Evolutionary conservation across 2,329 filamentous ascomycete species (phyloP).

Genomic region (Paracorniculantispora psalliotae): DNA sequence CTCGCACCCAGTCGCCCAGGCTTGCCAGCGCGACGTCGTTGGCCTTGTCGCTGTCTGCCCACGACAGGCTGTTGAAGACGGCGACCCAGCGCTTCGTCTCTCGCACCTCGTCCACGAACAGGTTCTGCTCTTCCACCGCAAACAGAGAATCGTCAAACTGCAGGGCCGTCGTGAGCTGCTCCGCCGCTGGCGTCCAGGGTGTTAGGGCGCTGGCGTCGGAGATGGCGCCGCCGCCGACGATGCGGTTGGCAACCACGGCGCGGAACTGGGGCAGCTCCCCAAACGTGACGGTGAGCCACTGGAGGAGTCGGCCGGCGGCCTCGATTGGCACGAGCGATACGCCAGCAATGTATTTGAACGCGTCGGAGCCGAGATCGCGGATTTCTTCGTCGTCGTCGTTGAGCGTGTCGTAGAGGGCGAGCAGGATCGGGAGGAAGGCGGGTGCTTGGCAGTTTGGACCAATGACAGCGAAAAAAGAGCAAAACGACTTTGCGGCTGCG

Average conservation of each 20-base stretch:
- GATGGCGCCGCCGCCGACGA: slow-evolving; percentile 27
- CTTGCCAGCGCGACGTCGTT: slow-evolving; percentile 18
- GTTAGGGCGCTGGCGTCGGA: slow-evolving; percentile 7
- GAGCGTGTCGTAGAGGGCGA: slow-evolving; percentile 69
- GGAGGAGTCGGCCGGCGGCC: slow-evolving; percentile 41
- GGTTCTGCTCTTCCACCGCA: slow-evolving; percentile 83
- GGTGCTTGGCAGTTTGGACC: slow-evolving; percentile 21
- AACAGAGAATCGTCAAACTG: slow-evolving; percentile 67
- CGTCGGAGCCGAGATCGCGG: slow-evolving; percentile 56
- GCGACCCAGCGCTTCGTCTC: slow-evolving; percentile 67
- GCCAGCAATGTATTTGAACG: slow-evolving; percentile 43
- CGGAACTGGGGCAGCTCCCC: slow-evolving; percentile 32
- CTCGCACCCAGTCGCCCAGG: slow-evolving; percentile 43
- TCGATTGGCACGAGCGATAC: slow-evolving; percentile 42
- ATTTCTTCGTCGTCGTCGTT: slow-evolving; percentile 93
- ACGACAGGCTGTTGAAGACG: slow-evolving; percentile 35
- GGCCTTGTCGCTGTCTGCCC: slow-evolving; percentile 17
- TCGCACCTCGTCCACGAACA: slow-evolving; percentile 79
- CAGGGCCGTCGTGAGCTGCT: slow-evolving; percentile 42
- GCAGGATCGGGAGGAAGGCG: slow-evolving; percentile 49
- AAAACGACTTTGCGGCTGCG: slow-evolving; percentile 53
- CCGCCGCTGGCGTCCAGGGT: slow-evolving; percentile 25
- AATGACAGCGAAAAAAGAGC: slow-evolving; percentile 40
- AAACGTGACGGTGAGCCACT: slow-evolving; percentile 36
- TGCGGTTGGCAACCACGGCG: slow-evolving; percentile 36